Evolutionary conservation across 768 basidiomycete species (phyloP).

Genomic region (Boletus reticulatus): DNA sequence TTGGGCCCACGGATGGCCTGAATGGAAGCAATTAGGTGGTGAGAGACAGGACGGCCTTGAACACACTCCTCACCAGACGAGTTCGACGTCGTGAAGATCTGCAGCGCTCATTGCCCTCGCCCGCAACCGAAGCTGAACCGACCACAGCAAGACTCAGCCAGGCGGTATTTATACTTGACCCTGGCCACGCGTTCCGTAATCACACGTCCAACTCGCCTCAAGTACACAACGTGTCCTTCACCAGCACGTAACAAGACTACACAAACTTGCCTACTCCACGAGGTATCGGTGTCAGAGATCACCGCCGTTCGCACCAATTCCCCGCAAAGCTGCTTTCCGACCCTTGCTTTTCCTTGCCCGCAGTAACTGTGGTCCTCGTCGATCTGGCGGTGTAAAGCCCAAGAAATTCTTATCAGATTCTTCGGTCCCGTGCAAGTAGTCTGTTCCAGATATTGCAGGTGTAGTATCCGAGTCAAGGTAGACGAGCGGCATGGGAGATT

Average conservation of each 20-base stretch:
- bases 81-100: slow-evolving; percentile 50
- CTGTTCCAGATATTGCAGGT: neutral
- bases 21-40: slow-evolving; percentile 6
- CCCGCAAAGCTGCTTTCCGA: slow-evolving; percentile 34
- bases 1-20: slow-evolving; percentile 60
- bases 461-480: slow-evolving; percentile 33
- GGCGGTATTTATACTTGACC: slow-evolving; percentile 22
- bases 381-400: slow-evolving; percentile 31
- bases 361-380: slow-evolving; percentile 11
- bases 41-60: slow-evolving; percentile 6
- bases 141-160: neutral
- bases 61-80: slow-evolving; percentile 46
- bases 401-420: slow-evolving; percentile 19
- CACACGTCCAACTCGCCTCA: slow-evolving; percentile 8
- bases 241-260: neutral
- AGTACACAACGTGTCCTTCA: slow-evolving; percentile 13
- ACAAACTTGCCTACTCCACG: slow-evolving; percentile 9
- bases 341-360: slow-evolving; percentile 34
- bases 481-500: slow-evolving; percentile 60
- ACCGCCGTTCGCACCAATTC: slow-evolving; percentile 25
- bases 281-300: slow-evolving; percentile 7
- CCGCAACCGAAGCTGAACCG: slow-evolving; percentile 21
- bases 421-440: slow-evolving; percentile 6
- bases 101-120: slow-evolving; percentile 27
- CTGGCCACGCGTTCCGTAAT: slow-evolving; percentile 19